phyloP scores from a whole-genome alignment of 352 stramenopile genomes.

The Poterioochromonas sp. region DNA sequence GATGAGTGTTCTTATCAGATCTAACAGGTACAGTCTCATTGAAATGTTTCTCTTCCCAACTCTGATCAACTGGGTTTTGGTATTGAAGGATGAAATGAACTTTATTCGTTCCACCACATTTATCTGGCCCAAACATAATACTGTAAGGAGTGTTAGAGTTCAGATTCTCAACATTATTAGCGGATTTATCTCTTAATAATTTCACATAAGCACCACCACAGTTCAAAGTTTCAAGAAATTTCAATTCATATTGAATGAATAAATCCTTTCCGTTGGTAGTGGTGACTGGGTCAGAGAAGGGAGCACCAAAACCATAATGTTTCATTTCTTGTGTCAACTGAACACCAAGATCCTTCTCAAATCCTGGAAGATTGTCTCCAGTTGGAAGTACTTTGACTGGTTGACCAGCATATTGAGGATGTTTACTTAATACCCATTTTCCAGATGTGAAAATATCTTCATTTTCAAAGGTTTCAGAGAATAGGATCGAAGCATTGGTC shows the following conservation, averaged over 20 bases:
- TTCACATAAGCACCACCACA: slow-evolving; percentile 88
- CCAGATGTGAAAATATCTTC: slow-evolving; percentile 22
- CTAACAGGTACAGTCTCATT: slow-evolving; percentile 61
- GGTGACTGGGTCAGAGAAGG: slow-evolving; percentile 1
- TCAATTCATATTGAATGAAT: slow-evolving; percentile 87
- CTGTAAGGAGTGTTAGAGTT: slow-evolving; percentile 70
- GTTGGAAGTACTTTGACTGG: not conserved
- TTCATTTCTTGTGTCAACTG: slow-evolving; percentile 26
- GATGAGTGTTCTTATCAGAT: slow-evolving; percentile 65
- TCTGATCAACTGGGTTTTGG: slow-evolving; percentile 74
- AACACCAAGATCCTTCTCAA: slow-evolving; percentile 3
- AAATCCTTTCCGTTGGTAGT: slow-evolving; percentile 55
- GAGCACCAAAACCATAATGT: slow-evolving; percentile 30
- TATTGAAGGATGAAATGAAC: slow-evolving; percentile 87
- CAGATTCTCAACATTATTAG: slow-evolving; percentile 49
- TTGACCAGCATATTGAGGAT: slow-evolving; percentile 2
- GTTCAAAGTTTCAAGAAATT: slow-evolving; percentile 72
- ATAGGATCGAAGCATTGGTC: not conserved
- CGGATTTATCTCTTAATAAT: slow-evolving; percentile 61
- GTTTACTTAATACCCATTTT: slow-evolving; percentile 8
- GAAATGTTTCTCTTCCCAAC: slow-evolving; percentile 87
- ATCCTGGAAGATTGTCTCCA: not conserved
- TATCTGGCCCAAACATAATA: slow-evolving; percentile 91
- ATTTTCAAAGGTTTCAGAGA: slow-evolving; percentile 28
- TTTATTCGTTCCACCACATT: slow-evolving; percentile 82